phyloP scores from a whole-genome alignment of 441 rosid species.

The Erodium moschatum region DNA sequence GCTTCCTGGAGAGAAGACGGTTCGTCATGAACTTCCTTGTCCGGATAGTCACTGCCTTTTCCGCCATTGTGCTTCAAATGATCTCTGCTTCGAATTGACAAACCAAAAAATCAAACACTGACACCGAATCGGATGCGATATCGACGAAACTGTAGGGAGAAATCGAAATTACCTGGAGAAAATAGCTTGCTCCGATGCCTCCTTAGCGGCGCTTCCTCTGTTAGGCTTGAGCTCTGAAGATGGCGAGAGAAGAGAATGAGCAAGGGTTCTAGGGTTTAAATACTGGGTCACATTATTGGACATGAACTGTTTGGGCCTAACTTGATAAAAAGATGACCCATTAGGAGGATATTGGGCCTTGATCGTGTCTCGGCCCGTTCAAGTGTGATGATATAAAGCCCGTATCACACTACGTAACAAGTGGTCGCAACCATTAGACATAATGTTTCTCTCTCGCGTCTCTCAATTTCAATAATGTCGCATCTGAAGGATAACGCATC shows the following conservation, averaged over 20 bases:
- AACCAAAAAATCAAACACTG: background rate
- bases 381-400: too few species aligned
- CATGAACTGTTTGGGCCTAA: too few species aligned
- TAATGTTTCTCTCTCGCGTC: too few species aligned
- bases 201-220: background rate
- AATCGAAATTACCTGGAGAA: background rate
- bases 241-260: background rate
- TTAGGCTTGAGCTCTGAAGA: background rate
- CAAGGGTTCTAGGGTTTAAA: background rate
- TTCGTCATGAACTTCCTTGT: conserved; percentile 5
- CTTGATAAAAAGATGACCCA: too few species aligned
- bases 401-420: too few species aligned
- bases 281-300: too few species aligned
- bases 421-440: too few species aligned
- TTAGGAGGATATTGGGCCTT: too few species aligned
- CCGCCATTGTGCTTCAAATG: background rate
- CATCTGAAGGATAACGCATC: too few species aligned
- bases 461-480: too few species aligned
- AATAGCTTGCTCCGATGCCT: background rate
- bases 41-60: background rate
- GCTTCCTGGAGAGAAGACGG: conserved; percentile 5
- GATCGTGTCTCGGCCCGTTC: too few species aligned
- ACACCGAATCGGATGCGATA: background rate
- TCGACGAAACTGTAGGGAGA: background rate
- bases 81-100: background rate